phyloP scores from a whole-genome alignment of 371 early-diverging fungal species.

The Apophysomyces variabilis region DNA sequence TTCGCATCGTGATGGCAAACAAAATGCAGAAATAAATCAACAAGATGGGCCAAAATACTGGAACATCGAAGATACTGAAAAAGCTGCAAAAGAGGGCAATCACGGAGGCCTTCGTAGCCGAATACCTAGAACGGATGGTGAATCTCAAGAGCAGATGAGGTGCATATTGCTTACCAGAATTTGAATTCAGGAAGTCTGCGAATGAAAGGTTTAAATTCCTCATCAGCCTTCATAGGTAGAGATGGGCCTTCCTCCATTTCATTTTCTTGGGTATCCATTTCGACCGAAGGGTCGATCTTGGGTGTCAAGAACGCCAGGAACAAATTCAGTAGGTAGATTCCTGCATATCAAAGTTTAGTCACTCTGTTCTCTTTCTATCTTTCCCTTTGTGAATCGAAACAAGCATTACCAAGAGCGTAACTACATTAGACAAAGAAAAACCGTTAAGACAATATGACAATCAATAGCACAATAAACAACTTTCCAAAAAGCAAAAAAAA shows the following conservation, averaged over 20 bases:
- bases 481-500: not conserved
- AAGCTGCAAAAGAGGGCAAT: constrained; percentile 86
- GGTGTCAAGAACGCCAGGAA: constrained; percentile 96
- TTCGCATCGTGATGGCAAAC: constrained; percentile 92
- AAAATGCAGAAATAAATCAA: constrained; percentile 96
- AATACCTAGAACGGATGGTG: constrained; percentile 60
- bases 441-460: not conserved
- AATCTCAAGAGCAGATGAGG: not conserved
- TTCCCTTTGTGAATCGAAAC: not conserved
- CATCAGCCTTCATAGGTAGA: constrained; percentile 88
- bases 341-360: constrained; percentile 57
- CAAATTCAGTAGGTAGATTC: constrained; percentile 93
- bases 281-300: constrained; percentile 92
- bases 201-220: constrained; percentile 98
- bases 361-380: not conserved
- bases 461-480: too few species aligned
- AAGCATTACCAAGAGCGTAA: constrained; percentile 56
- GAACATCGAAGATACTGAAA: constrained; percentile 92
- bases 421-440: constrained; percentile 24
- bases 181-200: constrained; percentile 99
- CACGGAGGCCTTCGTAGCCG: constrained; percentile 78
- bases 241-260: constrained; percentile 75
- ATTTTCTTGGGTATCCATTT: constrained; percentile 73
- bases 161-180: constrained; percentile 82
- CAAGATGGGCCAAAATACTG: constrained; percentile 96